A percentile compares a stretch with the other conserved stretches of the same genome.
phyloP scores from a whole-genome alignment of 345 rosid species.

The Ailanthus altissimus region DNA sequence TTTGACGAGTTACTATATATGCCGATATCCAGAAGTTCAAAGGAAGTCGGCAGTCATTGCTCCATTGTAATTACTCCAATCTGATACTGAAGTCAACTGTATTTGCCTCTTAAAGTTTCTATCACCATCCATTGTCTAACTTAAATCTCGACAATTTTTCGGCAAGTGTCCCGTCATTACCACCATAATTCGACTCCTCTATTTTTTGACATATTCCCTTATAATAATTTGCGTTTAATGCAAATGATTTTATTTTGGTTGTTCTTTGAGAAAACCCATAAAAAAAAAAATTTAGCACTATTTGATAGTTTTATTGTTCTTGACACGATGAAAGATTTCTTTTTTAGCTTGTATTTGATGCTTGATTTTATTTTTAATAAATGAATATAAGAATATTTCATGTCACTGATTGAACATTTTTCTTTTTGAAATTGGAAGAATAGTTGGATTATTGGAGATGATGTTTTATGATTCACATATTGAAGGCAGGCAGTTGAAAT shows the following conservation, averaged over 20 bases:
- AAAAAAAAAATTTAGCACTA: neutral
- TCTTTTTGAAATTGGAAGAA: neutral
- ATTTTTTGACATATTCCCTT: neutral
- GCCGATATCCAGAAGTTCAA: too few species aligned
- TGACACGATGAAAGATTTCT: neutral
- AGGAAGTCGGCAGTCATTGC: too few species aligned
- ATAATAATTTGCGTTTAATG: neutral
- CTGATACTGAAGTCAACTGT: too few species aligned
- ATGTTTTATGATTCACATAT: constrained; percentile 16
- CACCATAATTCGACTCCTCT: too few species aligned
- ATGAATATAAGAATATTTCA: neutral
- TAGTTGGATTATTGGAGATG: constrained; percentile 30
- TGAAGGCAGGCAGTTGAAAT: neutral
- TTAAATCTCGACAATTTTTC: too few species aligned
- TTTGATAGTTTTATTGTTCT: neutral
- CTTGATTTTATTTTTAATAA: neutral
- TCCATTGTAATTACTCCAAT: too few species aligned
- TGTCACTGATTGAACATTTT: neutral
- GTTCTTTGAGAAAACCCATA: neutral
- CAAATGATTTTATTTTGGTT: neutral
- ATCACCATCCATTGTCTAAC: too few species aligned
- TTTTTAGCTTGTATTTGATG: neutral
- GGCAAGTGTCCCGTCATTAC: too few species aligned
- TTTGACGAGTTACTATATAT: too few species aligned
- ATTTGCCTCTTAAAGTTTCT: too few species aligned